phyloP scores from a whole-genome alignment of 1,284 basidiomycete species.

The Grifola frondosa region DNA sequence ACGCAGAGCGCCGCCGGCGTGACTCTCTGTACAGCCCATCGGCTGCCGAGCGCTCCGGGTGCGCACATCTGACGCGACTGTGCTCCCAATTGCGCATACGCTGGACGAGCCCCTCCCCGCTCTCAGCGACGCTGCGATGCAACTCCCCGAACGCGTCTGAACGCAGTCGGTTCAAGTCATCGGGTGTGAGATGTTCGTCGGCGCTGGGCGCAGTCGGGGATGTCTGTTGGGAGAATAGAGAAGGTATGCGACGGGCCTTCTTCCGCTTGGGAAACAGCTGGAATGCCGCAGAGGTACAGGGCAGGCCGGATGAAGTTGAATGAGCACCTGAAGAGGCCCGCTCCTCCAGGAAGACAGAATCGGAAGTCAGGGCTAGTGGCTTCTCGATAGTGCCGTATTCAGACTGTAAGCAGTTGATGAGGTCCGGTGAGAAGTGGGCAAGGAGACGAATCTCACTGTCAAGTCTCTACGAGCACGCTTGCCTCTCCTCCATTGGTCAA shows the following conservation, averaged over 20 bases:
- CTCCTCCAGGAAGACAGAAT: constrained; percentile 18
- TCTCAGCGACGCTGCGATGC: constrained; percentile 56
- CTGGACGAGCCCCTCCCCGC: constrained; percentile 63
- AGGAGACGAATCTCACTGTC: constrained; percentile 38
- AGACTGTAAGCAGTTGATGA: constrained; percentile 6
- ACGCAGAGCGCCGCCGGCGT: constrained; percentile 12
- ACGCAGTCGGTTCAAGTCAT: constrained; percentile 47
- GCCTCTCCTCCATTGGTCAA: constrained; percentile 53
- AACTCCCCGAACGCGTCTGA: constrained; percentile 66
- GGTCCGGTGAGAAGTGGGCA: neutral
- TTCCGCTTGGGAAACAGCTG: constrained; percentile 43
- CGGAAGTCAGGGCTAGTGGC: constrained; percentile 5
- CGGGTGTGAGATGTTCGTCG: constrained; percentile 20
- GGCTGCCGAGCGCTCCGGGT: constrained; percentile 16
- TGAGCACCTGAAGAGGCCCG: constrained; percentile 25
- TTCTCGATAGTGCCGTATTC: constrained; percentile 10
- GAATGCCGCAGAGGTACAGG: constrained; percentile 61
- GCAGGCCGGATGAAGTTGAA: constrained; percentile 36
- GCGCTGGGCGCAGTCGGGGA: constrained; percentile 9
- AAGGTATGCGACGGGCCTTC: constrained; percentile 10
- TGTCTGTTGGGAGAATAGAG: no score
- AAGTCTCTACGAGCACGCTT: constrained; percentile 49
- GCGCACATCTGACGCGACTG: constrained; percentile 41
- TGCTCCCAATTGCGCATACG: constrained; percentile 72
- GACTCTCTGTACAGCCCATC: constrained; percentile 6